These are phyloP conservation scores for Solanum sitiens DNA, from an alignment of 257 asterid species.

Conservation along the genomic window DNA sequence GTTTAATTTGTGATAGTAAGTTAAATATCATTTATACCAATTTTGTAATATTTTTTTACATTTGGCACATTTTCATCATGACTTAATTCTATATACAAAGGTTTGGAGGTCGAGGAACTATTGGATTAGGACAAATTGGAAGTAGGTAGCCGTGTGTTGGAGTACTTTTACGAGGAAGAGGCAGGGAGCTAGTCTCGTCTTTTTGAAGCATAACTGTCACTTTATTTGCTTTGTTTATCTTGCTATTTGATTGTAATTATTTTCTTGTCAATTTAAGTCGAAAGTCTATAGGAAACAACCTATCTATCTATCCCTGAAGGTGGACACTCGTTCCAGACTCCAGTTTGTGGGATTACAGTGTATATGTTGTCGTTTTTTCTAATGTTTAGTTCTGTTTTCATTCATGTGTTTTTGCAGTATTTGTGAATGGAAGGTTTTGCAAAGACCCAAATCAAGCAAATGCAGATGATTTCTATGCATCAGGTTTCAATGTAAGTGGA, in stretches of 20 bases:
- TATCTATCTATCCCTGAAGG: neutral
- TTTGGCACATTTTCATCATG: neutral
- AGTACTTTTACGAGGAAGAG: neutral
- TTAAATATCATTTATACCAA: neutral
- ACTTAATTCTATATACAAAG: neutral
- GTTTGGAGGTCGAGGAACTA: neutral
- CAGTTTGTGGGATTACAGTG: neutral
- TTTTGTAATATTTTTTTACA: neutral
- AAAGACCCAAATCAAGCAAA: neutral
- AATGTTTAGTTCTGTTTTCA: neutral
- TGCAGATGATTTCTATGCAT: neutral
- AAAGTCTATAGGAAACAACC: neutral
- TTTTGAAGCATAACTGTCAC: neutral
- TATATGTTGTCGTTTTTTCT: neutral
- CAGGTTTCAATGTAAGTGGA: neutral
- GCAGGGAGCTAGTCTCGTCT: neutral
- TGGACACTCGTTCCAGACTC: fast-evolving
- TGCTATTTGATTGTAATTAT: neutral
- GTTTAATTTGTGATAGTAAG: neutral
- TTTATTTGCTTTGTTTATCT: neutral
- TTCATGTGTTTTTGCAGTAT: neutral
- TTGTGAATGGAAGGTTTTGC: neutral
- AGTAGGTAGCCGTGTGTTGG: neutral
- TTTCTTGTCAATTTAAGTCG: neutral
- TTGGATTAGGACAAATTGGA: neutral